These are phyloP conservation scores for Taphrina communis DNA, from an alignment of 1,139 yeast genomes.

Conservation along the genomic window DNA sequence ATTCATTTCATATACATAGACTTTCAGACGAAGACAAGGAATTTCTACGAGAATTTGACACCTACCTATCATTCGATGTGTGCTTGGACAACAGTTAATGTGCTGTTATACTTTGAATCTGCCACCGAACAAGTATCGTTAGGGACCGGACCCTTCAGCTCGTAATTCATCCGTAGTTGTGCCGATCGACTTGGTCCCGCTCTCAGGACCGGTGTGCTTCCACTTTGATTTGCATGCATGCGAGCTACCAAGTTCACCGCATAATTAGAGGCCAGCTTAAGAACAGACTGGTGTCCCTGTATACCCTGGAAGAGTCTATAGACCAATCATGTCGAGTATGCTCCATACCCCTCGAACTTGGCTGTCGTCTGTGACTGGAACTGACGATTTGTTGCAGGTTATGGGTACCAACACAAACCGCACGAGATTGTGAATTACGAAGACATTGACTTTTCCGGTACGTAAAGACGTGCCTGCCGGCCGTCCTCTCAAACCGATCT, in stretches of 20 bases:
- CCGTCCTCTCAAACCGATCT: too few relatives aligned
- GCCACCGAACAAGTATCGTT: background rate
- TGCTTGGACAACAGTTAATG: too few relatives aligned
- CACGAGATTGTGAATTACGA: slow-evolving; percentile 27
- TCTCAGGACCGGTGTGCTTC: background rate
- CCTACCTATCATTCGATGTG: too few relatives aligned
- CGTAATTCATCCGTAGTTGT: background rate
- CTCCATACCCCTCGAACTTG: background rate
- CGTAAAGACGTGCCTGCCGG: background rate
- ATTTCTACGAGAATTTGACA: too few relatives aligned
- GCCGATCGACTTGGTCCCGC: background rate
- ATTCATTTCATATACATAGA: slow-evolving; percentile 11
- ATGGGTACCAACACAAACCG: slow-evolving; percentile 23
- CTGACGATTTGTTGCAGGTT: background rate
- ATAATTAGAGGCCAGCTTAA: too few relatives aligned
- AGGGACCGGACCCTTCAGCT: too few relatives aligned
- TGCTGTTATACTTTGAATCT: background rate
- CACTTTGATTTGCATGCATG: background rate
- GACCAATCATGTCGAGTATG: slow-evolving; percentile 25
- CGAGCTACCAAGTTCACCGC: too few relatives aligned
- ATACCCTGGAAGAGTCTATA: background rate
- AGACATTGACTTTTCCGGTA: slow-evolving; percentile 32
- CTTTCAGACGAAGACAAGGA: background rate
- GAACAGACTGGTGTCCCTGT: too few relatives aligned
- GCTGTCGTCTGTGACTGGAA: too few relatives aligned